Percentiles rank a stretch among this genome's conserved stretches.
Evolutionary conservation across 2,329 filamentous ascomycete genomes (phyloP).

Genomic region (Arachnopeziza araneosa): DNA sequence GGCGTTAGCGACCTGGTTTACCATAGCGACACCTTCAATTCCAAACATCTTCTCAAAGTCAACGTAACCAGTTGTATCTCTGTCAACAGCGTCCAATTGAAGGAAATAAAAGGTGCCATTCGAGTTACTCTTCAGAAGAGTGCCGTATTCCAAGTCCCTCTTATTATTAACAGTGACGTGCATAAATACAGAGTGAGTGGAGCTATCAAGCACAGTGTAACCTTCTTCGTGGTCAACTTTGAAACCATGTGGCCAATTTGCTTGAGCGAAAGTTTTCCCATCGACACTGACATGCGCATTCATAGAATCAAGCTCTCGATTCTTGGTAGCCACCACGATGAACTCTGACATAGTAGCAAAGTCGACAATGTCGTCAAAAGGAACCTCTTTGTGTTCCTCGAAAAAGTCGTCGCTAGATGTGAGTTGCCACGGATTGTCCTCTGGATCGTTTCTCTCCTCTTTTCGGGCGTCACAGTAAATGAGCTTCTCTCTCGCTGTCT

Average conservation of each 20-base stretch:
- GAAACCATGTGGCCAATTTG: constrained; percentile 82
- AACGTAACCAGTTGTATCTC: constrained; percentile 70
- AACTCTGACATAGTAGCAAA: constrained; percentile 97
- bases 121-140: constrained; percentile 95
- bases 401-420: constrained; percentile 78
- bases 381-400: constrained; percentile 52
- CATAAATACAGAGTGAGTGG: constrained; percentile 88
- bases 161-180: constrained; percentile 76
- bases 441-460: constrained; percentile 58
- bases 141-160: constrained; percentile 65
- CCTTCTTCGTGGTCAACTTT: constrained; percentile 69
- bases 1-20: constrained; percentile 77
- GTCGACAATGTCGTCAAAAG: constrained; percentile 67
- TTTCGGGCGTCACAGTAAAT: constrained; percentile 59
- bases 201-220: constrained; percentile 93
- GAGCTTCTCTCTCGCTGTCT: constrained; percentile 37
- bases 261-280: constrained; percentile 73
- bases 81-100: constrained; percentile 75
- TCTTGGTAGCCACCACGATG: constrained; percentile 75
- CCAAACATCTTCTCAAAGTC: constrained; percentile 96
- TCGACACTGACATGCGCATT: constrained; percentile 81
- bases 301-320: constrained; percentile 60
- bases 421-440: constrained; percentile 59
- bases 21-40: constrained; percentile 81
- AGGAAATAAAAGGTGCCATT: constrained; percentile 94